Evolutionary conservation across 345 rosid species (phyloP).

Genomic region (Lagerstroemia speciosa): DNA sequence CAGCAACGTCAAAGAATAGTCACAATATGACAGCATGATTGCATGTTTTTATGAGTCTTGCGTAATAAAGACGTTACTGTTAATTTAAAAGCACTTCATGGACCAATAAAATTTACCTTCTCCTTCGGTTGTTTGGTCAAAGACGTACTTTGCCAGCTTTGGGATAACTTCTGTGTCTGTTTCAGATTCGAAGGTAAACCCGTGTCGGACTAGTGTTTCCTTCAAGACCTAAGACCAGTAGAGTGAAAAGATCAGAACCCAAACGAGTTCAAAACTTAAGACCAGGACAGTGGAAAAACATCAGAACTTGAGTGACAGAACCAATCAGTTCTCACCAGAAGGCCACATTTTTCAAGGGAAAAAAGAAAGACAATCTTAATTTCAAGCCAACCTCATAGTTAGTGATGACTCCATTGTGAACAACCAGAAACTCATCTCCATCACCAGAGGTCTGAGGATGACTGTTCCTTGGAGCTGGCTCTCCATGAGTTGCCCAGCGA

Average conservation of each 20-base stretch:
- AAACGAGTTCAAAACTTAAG: too few species aligned
- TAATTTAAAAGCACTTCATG: not conserved
- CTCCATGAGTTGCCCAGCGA: slow-evolving; percentile 97
- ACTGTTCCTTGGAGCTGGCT: slow-evolving; percentile 83
- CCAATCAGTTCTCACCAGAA: not conserved
- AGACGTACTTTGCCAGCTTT: slow-evolving; percentile 82
- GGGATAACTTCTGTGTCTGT: slow-evolving; percentile 96
- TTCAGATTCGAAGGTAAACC: slow-evolving; percentile 85
- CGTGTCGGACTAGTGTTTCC: slow-evolving; percentile 68
- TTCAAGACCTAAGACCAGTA: slow-evolving; percentile 48
- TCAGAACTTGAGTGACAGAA: not conserved
- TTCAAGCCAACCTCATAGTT: slow-evolving; percentile 61
- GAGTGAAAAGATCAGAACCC: not conserved
- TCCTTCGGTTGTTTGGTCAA: slow-evolving; percentile 71
- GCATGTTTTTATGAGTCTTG: not conserved
- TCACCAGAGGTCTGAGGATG: slow-evolving; percentile 86
- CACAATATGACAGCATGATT: not conserved
- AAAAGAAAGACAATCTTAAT: not conserved
- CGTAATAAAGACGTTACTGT: not conserved
- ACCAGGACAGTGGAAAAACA: too few species aligned
- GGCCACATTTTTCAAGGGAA: not conserved
- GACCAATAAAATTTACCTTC: slow-evolving; percentile 41
- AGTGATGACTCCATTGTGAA: slow-evolving; percentile 87
- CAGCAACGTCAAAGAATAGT: not conserved
- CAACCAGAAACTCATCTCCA: slow-evolving; percentile 83